These are phyloP conservation scores for Elongisporangium prolatum DNA, from an alignment of 352 stramenopile genomes.

Conservation along the genomic window DNA sequence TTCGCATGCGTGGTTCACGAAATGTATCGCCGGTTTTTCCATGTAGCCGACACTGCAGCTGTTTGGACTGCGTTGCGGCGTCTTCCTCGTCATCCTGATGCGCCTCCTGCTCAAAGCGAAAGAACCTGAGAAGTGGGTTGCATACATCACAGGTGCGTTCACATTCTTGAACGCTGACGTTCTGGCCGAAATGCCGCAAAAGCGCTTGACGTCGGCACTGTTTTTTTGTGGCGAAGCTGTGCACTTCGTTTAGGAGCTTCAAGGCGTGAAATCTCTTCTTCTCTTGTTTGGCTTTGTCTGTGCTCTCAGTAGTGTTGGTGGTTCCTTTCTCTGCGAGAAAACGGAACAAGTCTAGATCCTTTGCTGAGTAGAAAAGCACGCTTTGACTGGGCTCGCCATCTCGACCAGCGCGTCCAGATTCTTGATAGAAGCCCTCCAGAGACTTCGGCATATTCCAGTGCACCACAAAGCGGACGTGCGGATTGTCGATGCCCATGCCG, in stretches of 20 bases:
- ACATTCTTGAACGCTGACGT: conserved; percentile 39
- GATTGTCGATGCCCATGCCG: conserved; percentile 91
- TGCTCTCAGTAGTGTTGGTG: conserved; percentile 6
- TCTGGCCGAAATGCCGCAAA: conserved; percentile 52
- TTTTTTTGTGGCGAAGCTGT: conserved; percentile 39
- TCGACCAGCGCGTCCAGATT: conserved; percentile 92
- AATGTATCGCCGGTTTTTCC: not conserved
- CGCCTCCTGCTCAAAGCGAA: conserved; percentile 35
- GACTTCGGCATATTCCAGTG: conserved; percentile 87
- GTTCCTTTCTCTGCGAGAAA: conserved; percentile 39
- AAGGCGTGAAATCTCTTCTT: conserved; percentile 18
- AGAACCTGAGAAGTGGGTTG: conserved; percentile 46
- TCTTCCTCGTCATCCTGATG: conserved; percentile 15
- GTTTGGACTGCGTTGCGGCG: conserved; percentile 3
- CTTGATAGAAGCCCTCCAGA: conserved; percentile 96
- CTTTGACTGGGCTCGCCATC: conserved; percentile 88
- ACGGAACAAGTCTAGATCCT: conserved; percentile 43
- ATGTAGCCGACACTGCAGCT: not conserved
- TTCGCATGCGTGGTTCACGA: conserved; percentile 12
- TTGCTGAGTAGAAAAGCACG: conserved; percentile 71
- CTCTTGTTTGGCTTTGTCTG: conserved; percentile 4
- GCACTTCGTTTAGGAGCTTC: conserved; percentile 29
- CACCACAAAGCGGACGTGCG: conserved; percentile 87
- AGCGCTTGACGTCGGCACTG: conserved; percentile 47
- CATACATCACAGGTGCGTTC: conserved; percentile 49